Evolutionary conservation across 2,329 filamentous ascomycete species (phyloP), one percentile per base, ranked within the genome.

Genomic region (Hypoxylon sp.): DNA sequence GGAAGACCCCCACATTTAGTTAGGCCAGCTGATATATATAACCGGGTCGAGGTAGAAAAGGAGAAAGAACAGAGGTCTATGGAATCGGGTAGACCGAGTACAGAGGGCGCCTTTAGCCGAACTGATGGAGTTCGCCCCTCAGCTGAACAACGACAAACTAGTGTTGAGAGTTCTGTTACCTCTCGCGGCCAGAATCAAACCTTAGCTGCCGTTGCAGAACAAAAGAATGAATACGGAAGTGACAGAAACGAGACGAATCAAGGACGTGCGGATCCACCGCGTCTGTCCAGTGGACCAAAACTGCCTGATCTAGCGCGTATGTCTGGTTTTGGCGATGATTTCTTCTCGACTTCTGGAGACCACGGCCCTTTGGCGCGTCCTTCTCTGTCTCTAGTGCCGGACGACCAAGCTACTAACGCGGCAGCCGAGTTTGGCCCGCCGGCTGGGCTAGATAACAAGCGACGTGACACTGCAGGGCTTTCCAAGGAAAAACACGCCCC

Each of bases 11-110:
- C 88, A 19, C 86, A 90, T 0, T 90, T 95, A 71, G 85, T 94
- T 62, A 86, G 92, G 39, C 92, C 93, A 1, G 87, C 91, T 11
- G 93, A 97, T 72, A 91, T 94, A 46, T 94, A 95, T 78, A 91
- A 87, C 75, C 88, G 91, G 5, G 84, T 91, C 78, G 88, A 88
- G 58, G 90, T 93, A 71, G 91, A 92, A 71, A 85, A 84, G 59
- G 84, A 87, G 68, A 85, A 81, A 71, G 85, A 87, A 71, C 81
- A 85, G 39, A 83, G 84, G 62, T 88, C 87, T 1, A 79, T 87
- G 63, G 90, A 91, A 1, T 87, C 86, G 9, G 80, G 84, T 19
- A 82, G 87, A 57, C 86, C 87, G 4, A 89, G 85, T 69, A 76
- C 88, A 65, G 88, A 90, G 71, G 84, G 85, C 22, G 74, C 82